Base-by-base conservation (phyloP, 768 basidiomycete species). In the Clavaria fumosa region DNA sequence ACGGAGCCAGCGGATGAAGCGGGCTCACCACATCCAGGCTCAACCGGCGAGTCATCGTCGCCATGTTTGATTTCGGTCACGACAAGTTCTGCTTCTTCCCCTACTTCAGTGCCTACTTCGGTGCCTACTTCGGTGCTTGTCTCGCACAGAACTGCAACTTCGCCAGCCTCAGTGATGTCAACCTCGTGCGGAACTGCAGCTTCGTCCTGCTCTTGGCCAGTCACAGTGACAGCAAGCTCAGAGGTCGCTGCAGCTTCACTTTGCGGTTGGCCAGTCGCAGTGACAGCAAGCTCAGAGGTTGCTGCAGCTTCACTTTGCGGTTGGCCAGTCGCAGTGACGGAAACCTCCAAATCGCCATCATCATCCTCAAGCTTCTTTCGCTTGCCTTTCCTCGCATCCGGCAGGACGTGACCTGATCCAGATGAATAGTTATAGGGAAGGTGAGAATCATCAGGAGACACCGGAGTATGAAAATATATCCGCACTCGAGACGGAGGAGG, bases 381-480 rank as follows among this genome's bases (percentile, higher is more conserved):
- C 58, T 86, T 86, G 42, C 81, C 83, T 55, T 81, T 84, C 51
- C 79, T 70, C 11, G 68, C 57, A 53, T 78, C 75, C 44, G 74
- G 69, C 31, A 67, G 62, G 35, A 58, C 52, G 39, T 59, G 55
- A 43, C 59, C 61, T 52, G 66, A 59, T 50, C 64, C 57, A 44
- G 63, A 60, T 49, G 71, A 63, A 42, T 66, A 58, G 49, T 57
- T 59, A 63, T 75, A 70, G 42, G 77, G 74, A 53, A 82, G 76
- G 53, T 72, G 75, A 40, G 76, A 68, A 58, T 85, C 83, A 62
- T 84, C 82, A 50, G 77, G 69, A 45, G 79, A 73, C 45, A 80
- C 80, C 43, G 84, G 85, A 18, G 84, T 86, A 61, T 88, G 84
- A 65, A 89, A 89, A 63, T 89, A 89, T 40, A 89, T 83, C 50